phyloP scores from a whole-genome alignment of 495 filamentous ascomycete genomes.

The Bacidia rubella region DNA sequence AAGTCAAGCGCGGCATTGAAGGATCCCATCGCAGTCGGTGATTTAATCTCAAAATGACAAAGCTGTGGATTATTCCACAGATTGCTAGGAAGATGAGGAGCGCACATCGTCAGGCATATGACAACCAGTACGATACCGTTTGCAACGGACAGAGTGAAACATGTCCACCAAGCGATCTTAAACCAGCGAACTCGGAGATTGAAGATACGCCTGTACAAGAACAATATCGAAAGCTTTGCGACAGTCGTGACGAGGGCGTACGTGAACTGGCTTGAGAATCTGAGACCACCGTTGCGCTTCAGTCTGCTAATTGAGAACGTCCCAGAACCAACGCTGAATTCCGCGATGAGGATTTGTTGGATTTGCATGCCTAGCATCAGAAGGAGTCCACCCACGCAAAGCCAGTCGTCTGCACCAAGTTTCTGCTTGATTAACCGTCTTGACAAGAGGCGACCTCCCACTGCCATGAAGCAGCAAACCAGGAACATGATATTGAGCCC shows the following conservation, averaged over 20 bases:
- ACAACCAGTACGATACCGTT: conserved; percentile 1
- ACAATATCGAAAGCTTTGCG: conserved; percentile 11
- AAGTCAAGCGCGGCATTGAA: conserved; percentile 22
- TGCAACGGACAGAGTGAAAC: background rate
- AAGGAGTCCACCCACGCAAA: conserved; percentile 2
- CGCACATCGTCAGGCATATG: background rate
- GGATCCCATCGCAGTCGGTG: conserved; percentile 13
- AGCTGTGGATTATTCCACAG: conserved; percentile 1
- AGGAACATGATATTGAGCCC: conserved; percentile 10
- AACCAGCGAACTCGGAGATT: conserved; percentile 5
- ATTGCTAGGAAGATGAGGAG: background rate
- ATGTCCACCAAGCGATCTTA: conserved; percentile 7
- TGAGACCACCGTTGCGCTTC: background rate
- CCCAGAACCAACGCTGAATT: background rate
- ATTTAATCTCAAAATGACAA: background rate
- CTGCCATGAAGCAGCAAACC: conserved; percentile 5
- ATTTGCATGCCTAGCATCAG: background rate
- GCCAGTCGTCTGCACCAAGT: conserved; percentile 11
- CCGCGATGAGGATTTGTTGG: conserved; percentile 2
- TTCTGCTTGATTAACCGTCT: conserved; percentile 2
- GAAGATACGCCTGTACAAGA: conserved; percentile 18
- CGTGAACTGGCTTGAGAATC: conserved; percentile 6
- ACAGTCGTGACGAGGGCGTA: conserved; percentile 6
- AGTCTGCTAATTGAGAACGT: background rate
- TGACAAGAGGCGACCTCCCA: conserved; percentile 7